Evolutionary conservation across 163 green algal genomes (phyloP).

Genomic region (Chloroidium sp.): DNA sequence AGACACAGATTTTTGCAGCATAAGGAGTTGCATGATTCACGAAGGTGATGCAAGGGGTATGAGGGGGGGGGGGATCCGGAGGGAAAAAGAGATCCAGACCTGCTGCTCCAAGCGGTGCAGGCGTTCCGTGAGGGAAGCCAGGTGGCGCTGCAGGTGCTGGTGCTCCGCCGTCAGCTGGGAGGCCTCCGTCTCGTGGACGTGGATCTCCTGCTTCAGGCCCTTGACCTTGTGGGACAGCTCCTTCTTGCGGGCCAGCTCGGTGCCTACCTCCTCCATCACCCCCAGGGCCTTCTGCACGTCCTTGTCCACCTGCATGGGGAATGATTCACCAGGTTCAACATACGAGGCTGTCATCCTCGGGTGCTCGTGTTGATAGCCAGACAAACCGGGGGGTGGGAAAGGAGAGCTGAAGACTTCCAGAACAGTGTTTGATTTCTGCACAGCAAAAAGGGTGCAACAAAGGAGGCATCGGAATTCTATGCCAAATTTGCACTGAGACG

Average conservation of each 20-base stretch:
- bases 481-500: too few relatives aligned
- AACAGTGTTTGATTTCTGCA: too few relatives aligned
- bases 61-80: too few relatives aligned
- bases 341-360: not conserved
- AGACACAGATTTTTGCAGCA: too few relatives aligned
- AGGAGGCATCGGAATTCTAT: too few relatives aligned
- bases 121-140: slow-evolving; percentile 55
- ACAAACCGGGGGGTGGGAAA: too few relatives aligned
- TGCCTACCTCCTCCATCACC: slow-evolving; percentile 59
- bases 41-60: too few relatives aligned
- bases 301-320: slow-evolving; percentile 35
- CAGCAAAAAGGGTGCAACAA: too few relatives aligned
- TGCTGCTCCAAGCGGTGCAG: slow-evolving; percentile 58
- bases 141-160: slow-evolving; percentile 41
- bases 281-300: slow-evolving; percentile 46
- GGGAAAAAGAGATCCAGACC: slow-evolving; percentile 13
- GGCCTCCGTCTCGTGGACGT: slow-evolving; percentile 44
- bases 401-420: too few relatives aligned
- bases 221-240: slow-evolving; percentile 52
- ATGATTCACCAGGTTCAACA: not conserved
- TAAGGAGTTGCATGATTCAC: too few relatives aligned
- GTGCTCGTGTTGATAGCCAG: too few relatives aligned
- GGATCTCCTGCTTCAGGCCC: slow-evolving; percentile 48
- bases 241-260: slow-evolving; percentile 61
- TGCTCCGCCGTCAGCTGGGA: slow-evolving; percentile 22